Base-by-base conservation (phyloP, 176 grass and related monocot species). In the Hyparrhenia diplandra region DNA sequence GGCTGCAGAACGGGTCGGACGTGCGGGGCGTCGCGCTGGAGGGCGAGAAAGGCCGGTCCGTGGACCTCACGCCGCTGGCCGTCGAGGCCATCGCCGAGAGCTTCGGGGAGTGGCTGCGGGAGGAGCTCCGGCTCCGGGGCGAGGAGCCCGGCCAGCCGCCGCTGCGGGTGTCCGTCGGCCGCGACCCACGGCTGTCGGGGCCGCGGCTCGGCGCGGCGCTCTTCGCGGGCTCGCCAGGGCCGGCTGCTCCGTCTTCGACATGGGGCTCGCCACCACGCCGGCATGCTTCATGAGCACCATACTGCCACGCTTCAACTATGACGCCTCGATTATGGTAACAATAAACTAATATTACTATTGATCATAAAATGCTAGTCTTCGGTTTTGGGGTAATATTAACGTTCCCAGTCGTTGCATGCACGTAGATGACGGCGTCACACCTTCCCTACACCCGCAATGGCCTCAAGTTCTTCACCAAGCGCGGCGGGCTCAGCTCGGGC, bases 221-320 rank as follows among this genome's bases (percentile, higher is more conserved):
- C 57, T 88, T 97, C 64, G 42, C 82, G 21, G 94, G 65, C 87
- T 97, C 28, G 82, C 87, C 7, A 91, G 74, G 54, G 94, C 91
- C 0, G 87, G 94, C 10, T 97, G 94, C 83, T 23, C 70, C 59
- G 85, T 94, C 51, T 89, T 94, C 67, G 86, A 94, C 85, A 88
- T 97, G 84, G 94, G 94, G 2, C 84, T 97, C 21, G 91, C 94
- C 64, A 97, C 91, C 75, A 97, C 94, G 17, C 94, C 94, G 1
- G 94, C 94, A 1, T 94, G 94, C 82, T 97, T 94, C 75, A 94
- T 97, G 89, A 97, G 94, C 79, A 97, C 91, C 40, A 84, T 86
- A 4, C 28, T 91, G 71, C 80, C 87, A 5, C 70, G 65, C 13
- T 97, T 97, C 75, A 69, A 62, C 75, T 97, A 91, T 60, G 89